phyloP scores from a whole-genome alignment of 352 stramenopile species.

The Phytophthora brassicae region DNA sequence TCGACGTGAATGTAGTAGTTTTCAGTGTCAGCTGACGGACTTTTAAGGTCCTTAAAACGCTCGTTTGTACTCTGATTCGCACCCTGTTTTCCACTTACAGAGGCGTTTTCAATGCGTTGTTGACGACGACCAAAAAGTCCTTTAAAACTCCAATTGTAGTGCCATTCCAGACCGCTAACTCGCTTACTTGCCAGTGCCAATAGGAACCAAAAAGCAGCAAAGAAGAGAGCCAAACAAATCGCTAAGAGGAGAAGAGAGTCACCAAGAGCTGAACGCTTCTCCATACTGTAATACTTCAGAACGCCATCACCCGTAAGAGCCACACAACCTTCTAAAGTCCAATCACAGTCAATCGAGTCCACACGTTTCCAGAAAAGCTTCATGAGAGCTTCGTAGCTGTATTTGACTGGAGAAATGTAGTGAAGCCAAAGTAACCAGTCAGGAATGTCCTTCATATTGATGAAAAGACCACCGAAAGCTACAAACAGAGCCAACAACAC shows the following conservation, averaged over 20 bases:
- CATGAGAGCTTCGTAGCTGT: constrained; percentile 51
- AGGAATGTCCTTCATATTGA: constrained; percentile 45
- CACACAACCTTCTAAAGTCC: constrained; percentile 33
- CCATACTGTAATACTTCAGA: constrained; percentile 51
- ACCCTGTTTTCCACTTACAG: constrained; percentile 8
- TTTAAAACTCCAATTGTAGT: constrained; percentile 34
- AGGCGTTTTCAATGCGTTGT: constrained; percentile 13
- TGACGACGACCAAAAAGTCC: constrained; percentile 7
- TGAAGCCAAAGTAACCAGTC: constrained; percentile 62
- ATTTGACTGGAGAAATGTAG: constrained; percentile 62
- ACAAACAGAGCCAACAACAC: constrained; percentile 41
- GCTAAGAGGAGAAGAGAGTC: constrained; percentile 42
- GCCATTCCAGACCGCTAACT: constrained; percentile 28
- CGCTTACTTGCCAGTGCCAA: constrained; percentile 28
- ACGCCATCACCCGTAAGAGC: constrained; percentile 39
- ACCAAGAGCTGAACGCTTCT: constrained; percentile 32
- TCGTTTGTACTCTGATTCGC: constrained; percentile 7
- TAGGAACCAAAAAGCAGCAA: constrained; percentile 38
- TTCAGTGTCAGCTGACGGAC: neutral
- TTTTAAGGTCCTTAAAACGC: too few relatives aligned
- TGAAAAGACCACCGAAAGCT: constrained; percentile 44
- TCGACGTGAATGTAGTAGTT: constrained; percentile 42
- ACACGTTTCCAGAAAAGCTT: constrained; percentile 52
- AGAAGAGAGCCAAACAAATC: constrained; percentile 40
- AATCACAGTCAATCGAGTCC: constrained; percentile 35